Evolutionary conservation across 139 green algal species (phyloP), one percentile per base, ranked within the genome.

Genomic region (Zygnema cylindricum): DNA sequence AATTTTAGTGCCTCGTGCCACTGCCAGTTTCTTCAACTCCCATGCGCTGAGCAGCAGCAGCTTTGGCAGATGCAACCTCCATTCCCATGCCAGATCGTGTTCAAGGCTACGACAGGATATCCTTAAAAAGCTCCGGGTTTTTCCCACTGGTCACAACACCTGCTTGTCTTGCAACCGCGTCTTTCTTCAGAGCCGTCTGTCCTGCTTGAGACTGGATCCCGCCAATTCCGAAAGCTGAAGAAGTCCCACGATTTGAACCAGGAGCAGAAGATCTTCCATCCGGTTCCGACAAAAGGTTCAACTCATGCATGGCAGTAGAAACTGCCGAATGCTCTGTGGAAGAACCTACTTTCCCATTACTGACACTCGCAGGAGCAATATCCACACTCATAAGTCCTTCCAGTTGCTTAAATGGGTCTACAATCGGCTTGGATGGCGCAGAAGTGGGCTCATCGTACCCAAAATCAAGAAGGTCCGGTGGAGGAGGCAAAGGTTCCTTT

Each of bases 391-490:
- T 32, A 41, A 91, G 87, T 35, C 86, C 83, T 87, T 90, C 87
- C 42, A 91, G 55, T 33, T 91, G 36, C 83, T 91, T 49, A 33
- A 91, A 91, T 33, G 87, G 87, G 71, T 91, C 87, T 63, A 81
- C n/a, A 35, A 69, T 49, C 71, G 84, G 32, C 38, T 32, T 33
- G n/a, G 49, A 11, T 75, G 73, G 32, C 36, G 69, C 39, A 82
- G 49, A 39, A 36, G 55, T 55, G 55, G 73, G 32, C 30, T 90
- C 86, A 69, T 86, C 82, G 23, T 92, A 43, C 41, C 40, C 22
- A 36, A 91, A 42, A 71, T 90, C 69, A 54, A 90, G 82, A n/a
- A 90, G 49, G 77, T 90, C 36, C 0, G 38, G 55, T 57, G 38
- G 32, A 25, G 78, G 77, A n/a, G 86, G 35, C 30, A 32, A 76